phyloP scores from a whole-genome alignment of 1,139 yeast genomes.

The Blastobotrys ciferrii region DNA sequence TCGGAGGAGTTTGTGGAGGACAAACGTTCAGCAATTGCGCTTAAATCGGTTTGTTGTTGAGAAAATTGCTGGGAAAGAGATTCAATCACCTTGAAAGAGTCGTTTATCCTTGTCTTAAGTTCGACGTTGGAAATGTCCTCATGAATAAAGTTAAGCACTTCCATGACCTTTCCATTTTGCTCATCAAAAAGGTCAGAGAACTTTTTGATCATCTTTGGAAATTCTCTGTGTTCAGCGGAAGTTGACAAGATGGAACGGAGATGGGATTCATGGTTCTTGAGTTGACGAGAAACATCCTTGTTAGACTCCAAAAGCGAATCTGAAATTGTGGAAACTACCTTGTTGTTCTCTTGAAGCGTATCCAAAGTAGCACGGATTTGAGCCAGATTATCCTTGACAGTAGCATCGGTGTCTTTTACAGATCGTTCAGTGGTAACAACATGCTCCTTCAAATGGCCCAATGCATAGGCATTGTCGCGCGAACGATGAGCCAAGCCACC shows the following conservation, averaged over 20 bases:
- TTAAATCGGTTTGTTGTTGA: not conserved
- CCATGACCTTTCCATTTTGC: constrained; percentile 2
- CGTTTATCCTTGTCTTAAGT: constrained; percentile 1
- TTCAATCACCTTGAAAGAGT: constrained; percentile 4
- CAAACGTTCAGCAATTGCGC: not conserved
- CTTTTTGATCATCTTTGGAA: constrained; percentile 4
- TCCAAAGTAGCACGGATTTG: constrained; percentile 24
- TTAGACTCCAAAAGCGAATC: constrained; percentile 28
- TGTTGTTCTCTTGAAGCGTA: constrained; percentile 27
- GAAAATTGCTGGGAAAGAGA: constrained; percentile 6
- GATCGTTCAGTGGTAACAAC: constrained; percentile 25
- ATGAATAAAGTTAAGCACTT: constrained; percentile 4
- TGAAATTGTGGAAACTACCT: constrained; percentile 25
- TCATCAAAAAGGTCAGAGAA: constrained; percentile 7
- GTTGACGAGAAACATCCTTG: constrained; percentile 20
- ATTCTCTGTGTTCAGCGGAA: constrained; percentile 6
- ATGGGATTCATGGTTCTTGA: constrained; percentile 21
- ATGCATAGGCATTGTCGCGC: constrained; percentile 44
- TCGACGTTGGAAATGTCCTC: constrained; percentile 6
- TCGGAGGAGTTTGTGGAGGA: not conserved
- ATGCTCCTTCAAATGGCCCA: constrained; percentile 35
- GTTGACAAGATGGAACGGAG: constrained; percentile 9
- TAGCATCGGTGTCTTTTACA: constrained; percentile 20
- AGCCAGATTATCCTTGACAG: constrained; percentile 24
- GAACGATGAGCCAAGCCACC: constrained; percentile 43